Conservation (phyloP, 2,329 filamentous ascomycete species). For the Nothophaeocryptopus gaeumannii region DNA sequence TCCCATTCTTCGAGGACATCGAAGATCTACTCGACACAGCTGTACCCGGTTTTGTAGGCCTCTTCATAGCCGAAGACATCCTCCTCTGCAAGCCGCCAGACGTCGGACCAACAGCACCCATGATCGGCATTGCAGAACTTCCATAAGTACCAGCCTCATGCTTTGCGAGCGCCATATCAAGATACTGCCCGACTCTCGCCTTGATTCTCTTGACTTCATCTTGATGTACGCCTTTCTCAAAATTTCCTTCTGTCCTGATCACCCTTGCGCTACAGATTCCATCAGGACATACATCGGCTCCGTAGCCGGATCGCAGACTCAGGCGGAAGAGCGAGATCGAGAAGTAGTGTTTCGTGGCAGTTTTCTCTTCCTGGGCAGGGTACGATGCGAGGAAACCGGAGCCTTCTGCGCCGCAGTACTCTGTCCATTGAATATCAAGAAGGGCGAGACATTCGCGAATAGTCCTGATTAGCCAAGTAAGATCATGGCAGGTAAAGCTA, state of each 20-base stretch:
- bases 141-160: background rate
- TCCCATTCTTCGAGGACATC: too few species aligned
- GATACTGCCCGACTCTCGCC: constrained; percentile 10
- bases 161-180: constrained; percentile 9
- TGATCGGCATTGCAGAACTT: background rate
- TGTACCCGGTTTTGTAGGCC: too few species aligned
- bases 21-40: too few species aligned
- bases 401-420: constrained; percentile 7
- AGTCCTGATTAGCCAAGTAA: constrained; percentile 14
- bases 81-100: too few species aligned
- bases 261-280: constrained; percentile 19
- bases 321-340: constrained; percentile 13
- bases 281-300: constrained; percentile 14
- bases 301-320: constrained; percentile 12
- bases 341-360: constrained; percentile 23
- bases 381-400: constrained; percentile 15
- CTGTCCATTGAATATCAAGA: constrained; percentile 16
- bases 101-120: background rate
- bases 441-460: constrained; percentile 16
- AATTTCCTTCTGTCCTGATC: background rate
- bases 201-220: constrained; percentile 18
- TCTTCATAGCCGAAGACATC: too few species aligned
- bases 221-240: constrained; percentile 14
- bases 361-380: background rate
- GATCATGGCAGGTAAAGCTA: constrained; percentile 12